Conservation (phyloP, 73 alveolate genomes). For the Durusdinium trenchii region DNA sequence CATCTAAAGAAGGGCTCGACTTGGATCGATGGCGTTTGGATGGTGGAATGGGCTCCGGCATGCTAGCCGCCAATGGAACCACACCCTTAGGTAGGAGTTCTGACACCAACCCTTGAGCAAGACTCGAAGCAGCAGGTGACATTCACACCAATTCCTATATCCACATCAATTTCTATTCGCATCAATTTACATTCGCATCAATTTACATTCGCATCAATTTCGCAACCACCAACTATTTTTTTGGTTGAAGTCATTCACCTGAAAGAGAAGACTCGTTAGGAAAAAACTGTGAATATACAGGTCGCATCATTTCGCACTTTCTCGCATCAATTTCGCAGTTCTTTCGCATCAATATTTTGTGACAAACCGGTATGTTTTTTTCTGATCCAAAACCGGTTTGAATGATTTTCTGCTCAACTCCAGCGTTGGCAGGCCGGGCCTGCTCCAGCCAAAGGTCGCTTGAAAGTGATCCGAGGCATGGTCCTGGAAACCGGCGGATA, state of each 20-base stretch:
- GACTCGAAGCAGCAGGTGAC: too few relatives aligned
- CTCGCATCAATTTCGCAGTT: constrained; percentile 31
- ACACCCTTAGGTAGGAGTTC: background rate
- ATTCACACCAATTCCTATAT: too few relatives aligned
- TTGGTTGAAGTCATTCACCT: background rate
- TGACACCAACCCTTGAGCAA: background rate
- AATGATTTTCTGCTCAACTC: too few relatives aligned
- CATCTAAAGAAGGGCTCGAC: background rate
- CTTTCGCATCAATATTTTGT: background rate
- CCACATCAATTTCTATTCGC: background rate
- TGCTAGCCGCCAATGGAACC: too few relatives aligned
- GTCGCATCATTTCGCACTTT: background rate
- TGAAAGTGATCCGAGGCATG: too few relatives aligned
- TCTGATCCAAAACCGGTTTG: too few relatives aligned
- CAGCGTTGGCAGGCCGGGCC: too few relatives aligned
- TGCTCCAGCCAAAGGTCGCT: too few relatives aligned
- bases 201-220: background rate
- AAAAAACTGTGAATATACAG: background rate
- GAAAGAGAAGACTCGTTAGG: background rate
- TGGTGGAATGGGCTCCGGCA: background rate
- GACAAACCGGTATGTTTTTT: background rate
- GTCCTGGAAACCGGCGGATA: too few relatives aligned
- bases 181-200: background rate
- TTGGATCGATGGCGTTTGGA: background rate
- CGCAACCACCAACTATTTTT: background rate